A percentile compares a stretch with the other conserved stretches of the same genome.
These are phyloP conservation scores for Schoenoplectus triqueter DNA, from an alignment of 202 grass and related monocot genomes.

Conservation along the genomic window DNA sequence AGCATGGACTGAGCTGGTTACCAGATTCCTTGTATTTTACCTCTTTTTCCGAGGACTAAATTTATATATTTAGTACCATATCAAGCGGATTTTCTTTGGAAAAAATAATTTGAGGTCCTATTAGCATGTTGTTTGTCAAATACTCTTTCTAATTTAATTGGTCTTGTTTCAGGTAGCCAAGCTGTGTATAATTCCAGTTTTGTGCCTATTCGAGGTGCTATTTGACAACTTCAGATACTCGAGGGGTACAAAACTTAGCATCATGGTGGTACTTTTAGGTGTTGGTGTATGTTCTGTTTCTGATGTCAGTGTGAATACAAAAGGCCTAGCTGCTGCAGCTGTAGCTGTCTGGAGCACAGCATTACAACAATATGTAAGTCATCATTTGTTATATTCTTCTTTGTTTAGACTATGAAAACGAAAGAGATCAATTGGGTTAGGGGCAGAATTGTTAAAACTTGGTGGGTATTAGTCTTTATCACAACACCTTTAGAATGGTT, in stretches of 20 bases:
- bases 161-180: slow-evolving; percentile 56
- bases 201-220: slow-evolving; percentile 60
- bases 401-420: neutral
- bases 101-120: too few relatives aligned
- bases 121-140: slow-evolving; percentile 10
- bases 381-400: neutral
- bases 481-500: neutral
- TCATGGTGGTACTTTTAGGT: slow-evolving; percentile 64
- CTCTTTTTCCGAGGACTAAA: neutral
- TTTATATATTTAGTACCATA: neutral
- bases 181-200: slow-evolving; percentile 66
- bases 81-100: slow-evolving; percentile 2
- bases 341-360: slow-evolving; percentile 66
- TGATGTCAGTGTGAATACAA: slow-evolving; percentile 65
- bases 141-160: neutral
- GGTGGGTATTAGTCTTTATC: too few relatives aligned
- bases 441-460: neutral
- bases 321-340: slow-evolving; percentile 51
- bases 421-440: neutral
- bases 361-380: slow-evolving; percentile 69
- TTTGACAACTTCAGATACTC: slow-evolving; percentile 69
- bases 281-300: slow-evolving; percentile 70
- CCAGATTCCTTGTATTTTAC: neutral
- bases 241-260: slow-evolving; percentile 70
- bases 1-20: neutral